phyloP scores from a whole-genome alignment of 1,284 basidiomycete genomes.

The Malassezia sympodialis region DNA sequence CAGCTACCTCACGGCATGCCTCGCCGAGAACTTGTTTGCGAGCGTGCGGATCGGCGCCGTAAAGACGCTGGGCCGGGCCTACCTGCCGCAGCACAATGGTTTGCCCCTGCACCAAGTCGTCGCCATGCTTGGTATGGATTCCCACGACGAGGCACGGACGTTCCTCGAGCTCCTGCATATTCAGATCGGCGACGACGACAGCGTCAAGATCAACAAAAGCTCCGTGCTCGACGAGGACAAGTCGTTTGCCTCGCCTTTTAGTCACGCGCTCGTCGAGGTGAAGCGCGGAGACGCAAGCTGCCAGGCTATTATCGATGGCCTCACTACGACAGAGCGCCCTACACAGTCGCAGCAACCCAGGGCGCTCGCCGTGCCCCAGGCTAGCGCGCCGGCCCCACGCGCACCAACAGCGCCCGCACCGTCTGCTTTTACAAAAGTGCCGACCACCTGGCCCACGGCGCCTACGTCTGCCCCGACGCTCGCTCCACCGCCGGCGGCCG shows the following conservation, averaged over 20 bases:
- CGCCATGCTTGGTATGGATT: slow-evolving; percentile 27
- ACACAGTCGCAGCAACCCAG: neutral
- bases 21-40: slow-evolving; percentile 53
- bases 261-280: slow-evolving; percentile 60
- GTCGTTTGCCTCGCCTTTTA: slow-evolving; percentile 47
- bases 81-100: slow-evolving; percentile 48
- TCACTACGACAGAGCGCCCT: neutral
- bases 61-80: slow-evolving; percentile 51
- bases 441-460: neutral
- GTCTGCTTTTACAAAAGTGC: neutral
- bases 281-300: slow-evolving; percentile 59
- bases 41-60: slow-evolving; percentile 53
- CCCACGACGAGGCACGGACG: slow-evolving; percentile 28
- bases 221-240: slow-evolving; percentile 54
- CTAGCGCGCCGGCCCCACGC: neutral
- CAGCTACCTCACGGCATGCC: slow-evolving; percentile 53
- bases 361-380: neutral
- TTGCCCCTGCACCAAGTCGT: slow-evolving; percentile 26
- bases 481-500: neutral
- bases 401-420: neutral
- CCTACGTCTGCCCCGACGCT: neutral
- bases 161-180: slow-evolving; percentile 47
- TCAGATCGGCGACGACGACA: slow-evolving; percentile 31
- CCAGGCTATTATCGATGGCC: slow-evolving; percentile 68
- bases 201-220: slow-evolving; percentile 27